phyloP scores from a whole-genome alignment of 2,329 filamentous ascomycete species.

The Tolypocladium pustulatum region DNA sequence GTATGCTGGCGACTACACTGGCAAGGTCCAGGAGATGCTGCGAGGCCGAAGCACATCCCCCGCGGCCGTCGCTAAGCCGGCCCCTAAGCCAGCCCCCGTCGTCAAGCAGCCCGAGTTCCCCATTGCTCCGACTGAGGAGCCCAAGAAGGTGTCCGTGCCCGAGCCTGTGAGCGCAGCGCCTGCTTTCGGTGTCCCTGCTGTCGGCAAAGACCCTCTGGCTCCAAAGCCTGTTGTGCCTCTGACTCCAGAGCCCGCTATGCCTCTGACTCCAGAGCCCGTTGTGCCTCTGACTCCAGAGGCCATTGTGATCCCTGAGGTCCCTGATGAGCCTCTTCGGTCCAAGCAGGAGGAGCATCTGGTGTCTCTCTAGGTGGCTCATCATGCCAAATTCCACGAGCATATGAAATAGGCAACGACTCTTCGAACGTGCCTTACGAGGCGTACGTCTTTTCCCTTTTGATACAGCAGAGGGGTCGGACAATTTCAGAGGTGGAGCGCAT shows the following conservation, averaged over 20 bases:
- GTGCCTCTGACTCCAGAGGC: neutral
- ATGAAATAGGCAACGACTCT: conserved; percentile 15
- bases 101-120: conserved; percentile 24
- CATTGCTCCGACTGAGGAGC: conserved; percentile 25
- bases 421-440: conserved; percentile 17
- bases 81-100: conserved; percentile 17
- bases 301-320: conserved; percentile 5
- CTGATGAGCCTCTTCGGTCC: conserved; percentile 15
- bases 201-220: no score
- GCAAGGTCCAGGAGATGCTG: conserved; percentile 56
- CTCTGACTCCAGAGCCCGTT: no score
- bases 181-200: neutral
- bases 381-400: conserved; percentile 15
- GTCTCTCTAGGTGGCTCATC: conserved; percentile 16
- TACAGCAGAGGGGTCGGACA: conserved; percentile 12
- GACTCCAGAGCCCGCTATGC: no score
- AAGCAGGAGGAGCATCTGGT: conserved; percentile 16
- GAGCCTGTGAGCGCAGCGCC: conserved; percentile 14
- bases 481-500: conserved; percentile 14
- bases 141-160: conserved; percentile 10
- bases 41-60: conserved; percentile 35
- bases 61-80: conserved; percentile 23
- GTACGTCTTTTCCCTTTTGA: conserved; percentile 13
- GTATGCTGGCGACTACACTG: conserved; percentile 57
- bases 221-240: no score